Evolutionary conservation across 1,284 basidiomycete genomes (phyloP).

Genomic region (Fistulina hepatica): DNA sequence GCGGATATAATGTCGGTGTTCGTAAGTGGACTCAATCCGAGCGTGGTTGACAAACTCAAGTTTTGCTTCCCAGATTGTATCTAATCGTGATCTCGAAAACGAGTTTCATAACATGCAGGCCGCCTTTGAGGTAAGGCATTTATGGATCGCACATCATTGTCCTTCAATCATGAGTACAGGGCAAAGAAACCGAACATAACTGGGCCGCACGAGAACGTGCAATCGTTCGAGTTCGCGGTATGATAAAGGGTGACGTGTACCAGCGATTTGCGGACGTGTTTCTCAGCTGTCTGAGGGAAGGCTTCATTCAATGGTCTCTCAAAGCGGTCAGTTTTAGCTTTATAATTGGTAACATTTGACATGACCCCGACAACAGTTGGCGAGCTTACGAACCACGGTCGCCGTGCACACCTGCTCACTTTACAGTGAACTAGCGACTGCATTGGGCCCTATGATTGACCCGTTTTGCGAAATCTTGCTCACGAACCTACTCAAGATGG

Average conservation of each 20-base stretch:
- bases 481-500: constrained; percentile 74
- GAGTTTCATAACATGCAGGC: constrained; percentile 76
- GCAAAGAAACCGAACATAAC: constrained; percentile 95
- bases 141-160: constrained; percentile 1
- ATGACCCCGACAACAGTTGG: constrained; percentile 39
- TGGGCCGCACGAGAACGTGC: constrained; percentile 81
- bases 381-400: constrained; percentile 88
- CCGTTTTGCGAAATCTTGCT: constrained; percentile 70
- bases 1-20: constrained; percentile 58
- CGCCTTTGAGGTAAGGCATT: constrained; percentile 57
- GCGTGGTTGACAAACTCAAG: constrained; percentile 1
- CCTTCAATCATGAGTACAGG: constrained; percentile 33
- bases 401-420: constrained; percentile 71
- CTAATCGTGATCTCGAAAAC: constrained; percentile 72
- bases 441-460: constrained; percentile 66
- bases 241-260: constrained; percentile 81
- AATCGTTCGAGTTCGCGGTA: constrained; percentile 76
- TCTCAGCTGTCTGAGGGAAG: constrained; percentile 59
- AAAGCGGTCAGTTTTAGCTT: constrained; percentile 73
- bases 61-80: constrained; percentile 54
- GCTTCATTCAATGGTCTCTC: constrained; percentile 72
- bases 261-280: constrained; percentile 67
- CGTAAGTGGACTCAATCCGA: constrained; percentile 34
- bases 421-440: constrained; percentile 64
- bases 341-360: constrained; percentile 1